Evolutionary conservation across 495 filamentous ascomycete genomes (phyloP), one percentile per base, ranked within the genome.

Genomic region (Cryomyces minteri): DNA sequence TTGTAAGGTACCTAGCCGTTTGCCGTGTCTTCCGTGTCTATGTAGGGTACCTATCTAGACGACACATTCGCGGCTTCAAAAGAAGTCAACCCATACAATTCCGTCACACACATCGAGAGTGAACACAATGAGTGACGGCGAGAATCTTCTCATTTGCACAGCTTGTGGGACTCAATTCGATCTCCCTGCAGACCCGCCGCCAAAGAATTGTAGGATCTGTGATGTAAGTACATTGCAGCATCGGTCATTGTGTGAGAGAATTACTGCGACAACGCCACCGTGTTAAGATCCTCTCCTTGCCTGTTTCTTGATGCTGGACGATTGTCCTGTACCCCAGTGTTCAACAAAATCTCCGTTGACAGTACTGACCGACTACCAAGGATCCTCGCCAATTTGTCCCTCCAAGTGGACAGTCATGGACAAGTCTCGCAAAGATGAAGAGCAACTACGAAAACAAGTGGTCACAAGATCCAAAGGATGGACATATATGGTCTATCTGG

Each of bases 111-210:
- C 18, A 25, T 25, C 1, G 2, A 25, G 18, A 1, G 18, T 25
- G 18, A 25, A 25, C 2, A 25, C 18, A 25, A 48, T 48, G 46
- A 46, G 43, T 28, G 45, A 44, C 9, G 45, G 40, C 37, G 61
- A 57, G 10, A 63, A 76, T 46, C 68, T 77, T 40, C 62, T 70
- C 31, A 66, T 86, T 53, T 86, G 81, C 59, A 63, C 61, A 5
- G 69, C 80, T 4, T 86, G 81, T 55, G 80, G 78, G 9, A 84
- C 77, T 0, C 81, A 84, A 53, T 81, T 73, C 59, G 70, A 76
- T 25, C 62, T 62, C 5, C 37, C 67, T 0, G 61, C 66, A 48
- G 56, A 57, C 11, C 37, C 49, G n/a, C 37, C 62, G 9, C 63
- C 73, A 14, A 63, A 56, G 12, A 67, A 60, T 5, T 88, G 82